These are phyloP conservation scores for Colletotrichum coccodes DNA, from an alignment of 2,329 filamentous ascomycete species.

Conservation along the genomic window DNA sequence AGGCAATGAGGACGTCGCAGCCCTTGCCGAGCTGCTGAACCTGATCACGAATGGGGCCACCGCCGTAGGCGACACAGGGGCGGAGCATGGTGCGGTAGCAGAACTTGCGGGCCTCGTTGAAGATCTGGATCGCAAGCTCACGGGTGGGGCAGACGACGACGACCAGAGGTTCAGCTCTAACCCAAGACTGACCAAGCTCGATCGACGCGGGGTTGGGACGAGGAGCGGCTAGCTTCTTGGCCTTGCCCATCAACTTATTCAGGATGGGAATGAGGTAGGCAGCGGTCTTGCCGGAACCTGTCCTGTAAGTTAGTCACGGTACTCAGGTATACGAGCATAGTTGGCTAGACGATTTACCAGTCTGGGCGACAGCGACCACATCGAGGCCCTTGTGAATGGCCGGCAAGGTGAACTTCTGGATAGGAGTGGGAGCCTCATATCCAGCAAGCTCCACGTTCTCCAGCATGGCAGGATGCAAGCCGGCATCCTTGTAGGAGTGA, in stretches of 20 bases:
- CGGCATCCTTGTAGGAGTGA: slow-evolving; percentile 76
- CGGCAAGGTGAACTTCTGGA: slow-evolving; percentile 87
- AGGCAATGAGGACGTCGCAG: slow-evolving; percentile 89
- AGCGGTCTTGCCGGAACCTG: slow-evolving; percentile 96
- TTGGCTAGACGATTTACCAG: slow-evolving; percentile 69
- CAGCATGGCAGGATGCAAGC: slow-evolving; percentile 85
- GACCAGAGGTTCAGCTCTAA: slow-evolving; percentile 87
- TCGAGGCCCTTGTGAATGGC: slow-evolving; percentile 82
- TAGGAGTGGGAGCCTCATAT: slow-evolving; percentile 82
- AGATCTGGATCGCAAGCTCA: slow-evolving; percentile 93
- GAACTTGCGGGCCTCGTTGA: slow-evolving; percentile 90
- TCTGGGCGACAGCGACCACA: slow-evolving; percentile 90
- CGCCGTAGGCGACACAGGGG: slow-evolving; percentile 90
- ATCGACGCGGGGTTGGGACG: slow-evolving; percentile 74
- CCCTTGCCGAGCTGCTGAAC: slow-evolving; percentile 79
- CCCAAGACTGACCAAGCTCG: slow-evolving; percentile 56
- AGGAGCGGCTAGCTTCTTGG: slow-evolving; percentile 83
- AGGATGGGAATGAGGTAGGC: slow-evolving; percentile 91
- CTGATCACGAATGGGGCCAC: slow-evolving; percentile 77
- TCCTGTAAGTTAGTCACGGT: background rate
- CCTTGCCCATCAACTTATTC: slow-evolving; percentile 95
- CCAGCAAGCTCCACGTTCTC: slow-evolving; percentile 79
- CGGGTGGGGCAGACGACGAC: slow-evolving; percentile 87
- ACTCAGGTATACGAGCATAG: slow-evolving; percentile 8
- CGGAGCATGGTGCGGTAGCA: slow-evolving; percentile 96